phyloP scores from a whole-genome alignment of 2,329 filamentous ascomycete species.

The Fusarium sterilihyphosum region DNA sequence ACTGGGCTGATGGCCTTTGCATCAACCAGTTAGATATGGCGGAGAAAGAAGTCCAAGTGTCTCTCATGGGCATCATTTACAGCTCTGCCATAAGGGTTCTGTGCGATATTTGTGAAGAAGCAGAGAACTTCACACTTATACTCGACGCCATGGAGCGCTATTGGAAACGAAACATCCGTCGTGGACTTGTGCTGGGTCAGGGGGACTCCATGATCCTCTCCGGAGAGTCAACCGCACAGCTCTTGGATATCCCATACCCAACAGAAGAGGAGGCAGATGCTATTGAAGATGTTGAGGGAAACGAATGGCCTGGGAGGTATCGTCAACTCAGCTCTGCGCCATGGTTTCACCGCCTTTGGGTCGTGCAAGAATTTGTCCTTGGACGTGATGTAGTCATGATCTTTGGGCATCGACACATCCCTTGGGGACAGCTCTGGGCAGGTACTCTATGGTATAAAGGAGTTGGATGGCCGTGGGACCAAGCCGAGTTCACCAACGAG shows the following conservation, averaged over 20 bases:
- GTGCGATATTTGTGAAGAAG: not conserved
- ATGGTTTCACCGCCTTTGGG: slow-evolving; percentile 22
- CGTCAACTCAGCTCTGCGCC: not conserved
- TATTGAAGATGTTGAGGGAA: not conserved
- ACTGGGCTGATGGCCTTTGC: slow-evolving; percentile 14
- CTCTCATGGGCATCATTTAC: slow-evolving; percentile 12
- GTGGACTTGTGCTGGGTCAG: not conserved
- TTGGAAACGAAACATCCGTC: slow-evolving; percentile 4
- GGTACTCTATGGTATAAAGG: not conserved
- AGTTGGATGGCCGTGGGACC: not conserved
- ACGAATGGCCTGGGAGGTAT: not conserved
- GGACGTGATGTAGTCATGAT: slow-evolving; percentile 1
- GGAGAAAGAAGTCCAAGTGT: slow-evolving; percentile 2
- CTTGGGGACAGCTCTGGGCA: slow-evolving; percentile 6
- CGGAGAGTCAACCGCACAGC: not conserved
- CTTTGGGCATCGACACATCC: not conserved
- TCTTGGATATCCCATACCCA: not conserved
- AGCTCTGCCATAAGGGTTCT: slow-evolving; percentile 4
- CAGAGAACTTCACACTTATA: not conserved
- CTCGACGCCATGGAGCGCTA: not conserved
- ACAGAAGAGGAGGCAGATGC: not conserved
- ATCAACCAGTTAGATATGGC: not conserved
- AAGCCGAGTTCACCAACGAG: accelerated
- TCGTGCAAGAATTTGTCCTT: slow-evolving; percentile 22
- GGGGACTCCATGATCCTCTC: not conserved